Evolutionary conservation across 352 stramenopile genomes (phyloP).

Genomic region (Phytopythium montanum): DNA sequence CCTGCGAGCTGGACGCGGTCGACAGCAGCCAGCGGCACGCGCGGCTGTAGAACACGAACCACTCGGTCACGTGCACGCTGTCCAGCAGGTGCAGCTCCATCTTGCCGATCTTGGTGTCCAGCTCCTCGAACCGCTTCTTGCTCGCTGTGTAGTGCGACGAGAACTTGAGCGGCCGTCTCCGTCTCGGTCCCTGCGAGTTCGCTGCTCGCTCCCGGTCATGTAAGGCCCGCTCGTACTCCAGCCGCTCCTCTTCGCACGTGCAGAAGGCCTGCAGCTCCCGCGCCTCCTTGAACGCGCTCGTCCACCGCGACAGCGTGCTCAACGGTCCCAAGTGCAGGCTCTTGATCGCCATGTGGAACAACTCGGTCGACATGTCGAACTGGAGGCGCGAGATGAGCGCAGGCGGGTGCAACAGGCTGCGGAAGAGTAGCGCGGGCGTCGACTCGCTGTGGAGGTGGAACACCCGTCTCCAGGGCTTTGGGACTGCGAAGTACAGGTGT

Average conservation of each 20-base stretch:
- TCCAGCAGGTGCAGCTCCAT: constrained; percentile 35
- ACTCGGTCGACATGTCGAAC: constrained; percentile 27
- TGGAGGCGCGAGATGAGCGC: constrained; percentile 33
- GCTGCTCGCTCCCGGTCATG: background rate
- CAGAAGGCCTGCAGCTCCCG: constrained; percentile 40
- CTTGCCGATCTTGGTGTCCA: constrained; percentile 15
- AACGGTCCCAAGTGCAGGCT: constrained; percentile 42
- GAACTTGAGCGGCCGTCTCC: constrained; percentile 14
- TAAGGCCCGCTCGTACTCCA: constrained; percentile 21
- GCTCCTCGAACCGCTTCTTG: constrained; percentile 28
- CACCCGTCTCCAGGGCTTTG: constrained; percentile 4
- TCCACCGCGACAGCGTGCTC: constrained; percentile 24
- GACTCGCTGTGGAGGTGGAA: constrained; percentile 14
- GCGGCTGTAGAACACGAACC: constrained; percentile 33
- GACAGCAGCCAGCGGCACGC: constrained; percentile 36
- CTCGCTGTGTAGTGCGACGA: constrained; percentile 38
- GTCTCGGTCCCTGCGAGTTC: background rate
- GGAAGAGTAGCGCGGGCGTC: constrained; percentile 10
- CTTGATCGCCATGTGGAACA: constrained; percentile 41
- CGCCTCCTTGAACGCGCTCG: constrained; percentile 30
- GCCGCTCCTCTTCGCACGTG: constrained; percentile 33
- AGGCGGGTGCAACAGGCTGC: constrained; percentile 20
- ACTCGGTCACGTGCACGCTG: constrained; percentile 23
- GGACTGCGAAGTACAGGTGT: constrained; percentile 37
- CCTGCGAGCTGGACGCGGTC: constrained; percentile 12